Percentiles rank a stretch among this genome's conserved stretches.
Conservation (phyloP, 2,329 filamentous ascomycete species). For the Dichotomopilus funicola region DNA sequence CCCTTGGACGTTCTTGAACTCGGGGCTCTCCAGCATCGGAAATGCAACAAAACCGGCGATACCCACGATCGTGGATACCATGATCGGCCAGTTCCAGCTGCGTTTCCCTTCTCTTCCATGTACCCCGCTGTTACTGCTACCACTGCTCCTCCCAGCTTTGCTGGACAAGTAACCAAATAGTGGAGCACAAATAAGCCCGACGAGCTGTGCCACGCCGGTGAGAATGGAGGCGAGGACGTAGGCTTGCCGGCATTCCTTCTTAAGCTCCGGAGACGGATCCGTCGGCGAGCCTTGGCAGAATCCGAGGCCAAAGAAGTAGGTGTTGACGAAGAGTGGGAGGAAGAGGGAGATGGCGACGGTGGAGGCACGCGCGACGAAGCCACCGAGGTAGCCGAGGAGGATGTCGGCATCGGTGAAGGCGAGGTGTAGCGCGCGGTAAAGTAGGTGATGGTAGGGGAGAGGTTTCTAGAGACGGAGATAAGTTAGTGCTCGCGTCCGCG, state of each 20-base stretch:
- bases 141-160: constrained; percentile 26
- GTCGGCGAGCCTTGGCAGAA: constrained; percentile 65
- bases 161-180: constrained; percentile 82
- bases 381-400: constrained; percentile 81
- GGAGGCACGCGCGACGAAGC: constrained; percentile 89
- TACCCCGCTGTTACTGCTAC: background rate
- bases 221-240: constrained; percentile 84
- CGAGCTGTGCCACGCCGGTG: constrained; percentile 80
- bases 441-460: constrained; percentile 52
- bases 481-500: background rate
- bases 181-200: constrained; percentile 78
- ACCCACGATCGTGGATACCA: constrained; percentile 65
- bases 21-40: constrained; percentile 68
- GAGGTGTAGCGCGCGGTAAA: constrained; percentile 58
- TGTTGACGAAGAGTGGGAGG: constrained; percentile 86
- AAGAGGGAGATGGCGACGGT: constrained; percentile 94
- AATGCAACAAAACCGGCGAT: constrained; percentile 73
- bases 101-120: constrained; percentile 15
- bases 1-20: constrained; percentile 57
- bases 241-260: constrained; percentile 75
- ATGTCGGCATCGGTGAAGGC: constrained; percentile 74
- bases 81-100: constrained; percentile 65
- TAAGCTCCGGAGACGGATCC: constrained; percentile 65
- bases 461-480: constrained; percentile 27
- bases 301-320: constrained; percentile 76